phyloP scores from a whole-genome alignment of 768 basidiomycete genomes.

The Paxillus rubicundulus region DNA sequence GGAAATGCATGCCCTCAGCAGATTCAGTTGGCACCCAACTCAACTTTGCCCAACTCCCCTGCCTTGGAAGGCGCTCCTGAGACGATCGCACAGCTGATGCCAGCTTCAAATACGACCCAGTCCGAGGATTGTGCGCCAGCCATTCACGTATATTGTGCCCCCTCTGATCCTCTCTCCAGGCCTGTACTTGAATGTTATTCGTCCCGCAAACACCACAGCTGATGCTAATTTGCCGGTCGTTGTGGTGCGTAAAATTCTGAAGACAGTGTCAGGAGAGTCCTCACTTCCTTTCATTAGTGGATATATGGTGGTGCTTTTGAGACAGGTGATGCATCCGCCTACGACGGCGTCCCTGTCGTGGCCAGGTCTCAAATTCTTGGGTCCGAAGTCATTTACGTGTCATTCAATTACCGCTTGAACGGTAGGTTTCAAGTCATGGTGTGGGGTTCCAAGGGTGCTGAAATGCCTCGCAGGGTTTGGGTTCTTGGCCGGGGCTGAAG shows the following conservation, averaged over 20 bases:
- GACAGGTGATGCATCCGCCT: constrained; percentile 24
- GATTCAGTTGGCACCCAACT: background rate
- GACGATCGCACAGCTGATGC: constrained; percentile 1
- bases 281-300: constrained; percentile 19
- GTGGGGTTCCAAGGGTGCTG: background rate
- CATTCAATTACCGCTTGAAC: constrained; percentile 33
- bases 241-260: background rate
- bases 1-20: constrained; percentile 42
- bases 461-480: constrained; percentile 25
- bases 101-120: constrained; percentile 7
- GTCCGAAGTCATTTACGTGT: constrained; percentile 36
- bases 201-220: background rate
- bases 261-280: background rate
- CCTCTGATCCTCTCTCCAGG: background rate
- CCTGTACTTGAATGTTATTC: constrained; percentile 2
- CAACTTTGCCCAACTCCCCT: background rate
- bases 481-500: constrained; percentile 38
- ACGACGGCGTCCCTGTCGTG: constrained; percentile 23
- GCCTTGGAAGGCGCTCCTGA: background rate
- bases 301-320: constrained; percentile 35
- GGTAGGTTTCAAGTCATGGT: constrained; percentile 17
- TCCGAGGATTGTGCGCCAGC: constrained; percentile 3
- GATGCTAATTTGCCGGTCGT: background rate
- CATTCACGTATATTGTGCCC: background rate
- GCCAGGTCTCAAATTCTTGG: constrained; percentile 27